Evolutionary conservation across 2,329 filamentous ascomycete genomes (phyloP).

Genomic region (Trichophyton mentagrophytes): DNA sequence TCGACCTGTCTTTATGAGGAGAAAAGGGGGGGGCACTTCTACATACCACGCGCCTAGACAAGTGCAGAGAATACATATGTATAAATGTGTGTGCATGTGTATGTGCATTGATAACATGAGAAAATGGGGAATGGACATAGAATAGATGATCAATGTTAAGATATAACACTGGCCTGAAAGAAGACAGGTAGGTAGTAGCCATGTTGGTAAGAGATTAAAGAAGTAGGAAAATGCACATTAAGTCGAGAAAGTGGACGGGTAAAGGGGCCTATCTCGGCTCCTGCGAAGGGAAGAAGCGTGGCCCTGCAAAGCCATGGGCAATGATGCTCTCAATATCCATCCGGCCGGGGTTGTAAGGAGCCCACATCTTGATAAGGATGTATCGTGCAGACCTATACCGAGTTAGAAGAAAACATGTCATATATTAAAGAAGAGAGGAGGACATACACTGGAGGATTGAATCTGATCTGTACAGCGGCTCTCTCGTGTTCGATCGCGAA

Average conservation of each 20-base stretch:
- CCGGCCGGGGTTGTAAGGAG: constrained; percentile 58
- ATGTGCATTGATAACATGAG: no score
- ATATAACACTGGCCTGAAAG: no score
- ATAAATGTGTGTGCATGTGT: no score
- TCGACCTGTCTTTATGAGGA: not conserved
- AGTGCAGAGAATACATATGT: no score
- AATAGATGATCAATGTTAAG: no score
- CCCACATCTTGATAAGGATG: constrained; percentile 85
- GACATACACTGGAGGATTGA: constrained; percentile 38
- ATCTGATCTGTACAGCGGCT: constrained; percentile 74
- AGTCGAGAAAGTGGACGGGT: not conserved
- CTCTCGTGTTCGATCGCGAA: constrained; percentile 77
- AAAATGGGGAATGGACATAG: no score
- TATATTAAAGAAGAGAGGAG: not conserved
- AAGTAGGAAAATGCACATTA: no score
- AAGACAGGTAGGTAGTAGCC: no score
- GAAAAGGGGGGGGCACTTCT: no score
- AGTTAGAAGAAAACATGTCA: constrained; percentile 6
- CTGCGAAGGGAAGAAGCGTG: constrained; percentile 65
- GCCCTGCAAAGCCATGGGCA: constrained; percentile 71
- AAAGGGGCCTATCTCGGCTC: constrained; percentile 39
- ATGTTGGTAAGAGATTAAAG: no score
- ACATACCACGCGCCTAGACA: no score
- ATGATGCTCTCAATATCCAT: constrained; percentile 84
- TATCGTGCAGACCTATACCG: constrained; percentile 54